Conservation (phyloP, 495 filamentous ascomycete genomes). For the Penicillium mononematosum region DNA sequence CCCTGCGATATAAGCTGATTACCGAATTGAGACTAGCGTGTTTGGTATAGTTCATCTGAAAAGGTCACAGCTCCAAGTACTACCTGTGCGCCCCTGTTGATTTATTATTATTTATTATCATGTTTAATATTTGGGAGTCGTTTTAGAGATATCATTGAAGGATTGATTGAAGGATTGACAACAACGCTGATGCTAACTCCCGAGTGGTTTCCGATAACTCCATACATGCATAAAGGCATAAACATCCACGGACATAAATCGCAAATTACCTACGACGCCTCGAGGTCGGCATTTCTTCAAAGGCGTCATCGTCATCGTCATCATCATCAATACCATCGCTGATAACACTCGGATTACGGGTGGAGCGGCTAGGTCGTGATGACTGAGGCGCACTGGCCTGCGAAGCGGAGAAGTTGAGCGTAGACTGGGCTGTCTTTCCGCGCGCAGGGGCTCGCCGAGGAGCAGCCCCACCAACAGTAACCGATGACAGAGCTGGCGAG, state of each 20-base stretch:
- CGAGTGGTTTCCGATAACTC: background rate
- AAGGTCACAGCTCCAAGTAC: background rate
- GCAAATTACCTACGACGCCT: slow-evolving; percentile 18
- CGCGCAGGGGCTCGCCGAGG: slow-evolving; percentile 29
- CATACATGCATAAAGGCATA: slow-evolving; percentile 4
- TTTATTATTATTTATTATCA: background rate
- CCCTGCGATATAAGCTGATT: background rate
- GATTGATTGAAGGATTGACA: background rate
- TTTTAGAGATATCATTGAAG: background rate
- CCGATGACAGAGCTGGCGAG: slow-evolving; percentile 46
- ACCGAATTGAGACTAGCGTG: slow-evolving; percentile 1
- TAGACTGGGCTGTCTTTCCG: slow-evolving; percentile 59
- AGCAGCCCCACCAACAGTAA: slow-evolving; percentile 41
- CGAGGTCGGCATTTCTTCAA: slow-evolving; percentile 56
- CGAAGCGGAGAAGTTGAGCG: slow-evolving; percentile 67
- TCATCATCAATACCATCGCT: slow-evolving; percentile 67
- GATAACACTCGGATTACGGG: slow-evolving; percentile 39
- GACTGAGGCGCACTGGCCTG: slow-evolving; percentile 44
- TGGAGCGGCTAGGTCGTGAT: slow-evolving; percentile 44
- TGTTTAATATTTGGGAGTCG: background rate
- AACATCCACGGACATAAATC: background rate
- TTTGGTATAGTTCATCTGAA: background rate
- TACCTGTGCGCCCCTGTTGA: background rate
- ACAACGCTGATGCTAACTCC: slow-evolving; percentile 5
- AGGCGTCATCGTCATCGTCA: slow-evolving; percentile 80